Evolutionary conservation across 73 alveolate species (phyloP).

Genomic region (Chromera velia): DNA sequence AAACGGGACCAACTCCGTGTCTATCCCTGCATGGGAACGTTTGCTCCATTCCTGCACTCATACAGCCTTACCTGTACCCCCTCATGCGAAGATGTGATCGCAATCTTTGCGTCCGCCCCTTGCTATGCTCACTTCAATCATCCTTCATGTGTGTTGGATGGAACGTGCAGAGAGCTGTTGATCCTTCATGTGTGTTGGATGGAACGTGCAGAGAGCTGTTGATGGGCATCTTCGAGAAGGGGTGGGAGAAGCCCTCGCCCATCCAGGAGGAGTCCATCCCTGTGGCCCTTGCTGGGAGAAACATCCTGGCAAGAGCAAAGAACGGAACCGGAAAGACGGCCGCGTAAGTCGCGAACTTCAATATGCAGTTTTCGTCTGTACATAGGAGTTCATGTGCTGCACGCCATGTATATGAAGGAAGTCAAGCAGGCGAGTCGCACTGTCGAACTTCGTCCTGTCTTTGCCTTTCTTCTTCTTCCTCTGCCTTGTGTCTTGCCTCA

Average conservation of each 20-base stretch:
- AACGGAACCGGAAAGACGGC: slow-evolving; percentile 60
- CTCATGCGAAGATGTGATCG: slow-evolving; percentile 16
- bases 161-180: slow-evolving; percentile 42
- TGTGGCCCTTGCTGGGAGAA: slow-evolving; percentile 61
- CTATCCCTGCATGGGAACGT: too few species aligned
- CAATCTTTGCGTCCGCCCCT: background rate
- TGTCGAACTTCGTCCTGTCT: too few species aligned
- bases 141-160: background rate
- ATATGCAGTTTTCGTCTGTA: too few species aligned
- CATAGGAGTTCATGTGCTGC: too few species aligned
- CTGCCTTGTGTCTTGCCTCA: too few species aligned
- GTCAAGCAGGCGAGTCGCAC: too few species aligned
- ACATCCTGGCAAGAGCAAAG: slow-evolving; percentile 82
- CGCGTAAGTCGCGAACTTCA: too few species aligned
- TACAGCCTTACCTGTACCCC: too few species aligned
- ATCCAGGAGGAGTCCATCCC: slow-evolving; percentile 89
- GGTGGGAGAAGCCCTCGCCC: slow-evolving; percentile 86
- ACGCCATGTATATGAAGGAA: too few species aligned
- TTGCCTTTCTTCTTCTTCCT: too few species aligned
- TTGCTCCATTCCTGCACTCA: too few species aligned
- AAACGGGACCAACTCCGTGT: too few species aligned
- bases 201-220: slow-evolving; percentile 49
- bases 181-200: background rate
- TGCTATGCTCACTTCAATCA: background rate
- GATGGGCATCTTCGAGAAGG: slow-evolving; percentile 81